Evolutionary conservation across 805 yeast species (phyloP).

Genomic region (Metschnikowia koreensis): DNA sequence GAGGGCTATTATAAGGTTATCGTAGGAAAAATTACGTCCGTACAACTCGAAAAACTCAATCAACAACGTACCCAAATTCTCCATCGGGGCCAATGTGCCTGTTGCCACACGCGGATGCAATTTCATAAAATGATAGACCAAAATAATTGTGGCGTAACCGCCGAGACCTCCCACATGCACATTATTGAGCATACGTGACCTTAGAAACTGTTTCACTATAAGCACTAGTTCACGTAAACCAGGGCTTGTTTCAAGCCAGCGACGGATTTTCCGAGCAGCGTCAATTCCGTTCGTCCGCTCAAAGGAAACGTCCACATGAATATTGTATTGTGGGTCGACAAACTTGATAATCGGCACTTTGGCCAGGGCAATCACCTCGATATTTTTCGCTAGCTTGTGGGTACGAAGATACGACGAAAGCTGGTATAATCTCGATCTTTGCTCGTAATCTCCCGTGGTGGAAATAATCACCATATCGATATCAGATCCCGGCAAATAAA

Average conservation of each 20-base stretch:
- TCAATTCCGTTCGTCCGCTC: constrained; percentile 79
- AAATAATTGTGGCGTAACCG: constrained; percentile 88
- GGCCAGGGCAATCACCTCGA: constrained; percentile 86
- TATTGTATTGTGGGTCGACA: constrained; percentile 64
- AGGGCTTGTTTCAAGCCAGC: constrained; percentile 71
- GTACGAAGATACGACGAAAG: constrained; percentile 68
- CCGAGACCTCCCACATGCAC: constrained; percentile 95
- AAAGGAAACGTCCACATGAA: constrained; percentile 87
- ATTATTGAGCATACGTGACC: constrained; percentile 73
- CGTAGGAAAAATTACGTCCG: constrained; percentile 87
- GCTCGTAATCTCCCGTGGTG: constrained; percentile 54
- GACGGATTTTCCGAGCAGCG: constrained; percentile 74
- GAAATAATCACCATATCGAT: constrained; percentile 89
- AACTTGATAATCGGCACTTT: constrained; percentile 94
- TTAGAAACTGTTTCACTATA: constrained; percentile 79
- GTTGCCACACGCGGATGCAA: constrained; percentile 78
- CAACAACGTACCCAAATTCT: constrained; percentile 79
- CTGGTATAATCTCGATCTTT: constrained; percentile 65
- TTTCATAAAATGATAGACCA: constrained; percentile 73
- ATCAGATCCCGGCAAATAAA: constrained; percentile 92
- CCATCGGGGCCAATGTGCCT: constrained; percentile 60
- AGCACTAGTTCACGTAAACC: constrained; percentile 81
- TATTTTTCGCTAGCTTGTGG: constrained; percentile 59
- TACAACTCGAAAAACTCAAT: constrained; percentile 91
- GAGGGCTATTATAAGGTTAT: constrained; percentile 68